Percentiles rank a stretch among this genome's conserved stretches.
Conservation (phyloP, 2,329 filamentous ascomycete genomes). For the Cryphonectria japonica region DNA sequence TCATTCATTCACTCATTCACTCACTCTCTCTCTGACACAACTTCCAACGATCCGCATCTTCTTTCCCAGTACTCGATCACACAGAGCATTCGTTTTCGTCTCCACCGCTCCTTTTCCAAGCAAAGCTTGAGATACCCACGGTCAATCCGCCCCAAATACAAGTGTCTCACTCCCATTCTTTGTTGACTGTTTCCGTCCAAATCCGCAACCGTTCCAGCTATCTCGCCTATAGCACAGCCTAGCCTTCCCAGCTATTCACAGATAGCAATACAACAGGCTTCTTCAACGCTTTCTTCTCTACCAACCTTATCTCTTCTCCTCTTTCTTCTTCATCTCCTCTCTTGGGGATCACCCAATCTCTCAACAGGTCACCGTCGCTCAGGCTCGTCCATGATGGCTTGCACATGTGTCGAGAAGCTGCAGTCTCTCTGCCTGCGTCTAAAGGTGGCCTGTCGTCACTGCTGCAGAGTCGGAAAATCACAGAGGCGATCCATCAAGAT, state of each 20-base stretch:
- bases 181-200: neutral
- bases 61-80: neutral
- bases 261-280: neutral
- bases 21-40: neutral
- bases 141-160: neutral
- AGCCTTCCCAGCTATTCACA: neutral
- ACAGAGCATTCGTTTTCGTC: neutral
- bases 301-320: neutral
- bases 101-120: neutral
- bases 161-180: constrained; percentile 15
- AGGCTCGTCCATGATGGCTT: constrained; percentile 12
- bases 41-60: neutral
- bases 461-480: constrained; percentile 43
- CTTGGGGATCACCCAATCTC: neutral
- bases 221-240: constrained; percentile 7
- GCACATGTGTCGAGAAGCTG: constrained; percentile 13
- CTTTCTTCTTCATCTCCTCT: neutral
- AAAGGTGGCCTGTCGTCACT: constrained; percentile 33
- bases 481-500: constrained; percentile 50
- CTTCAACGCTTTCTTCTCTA: neutral
- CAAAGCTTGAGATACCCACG: neutral
- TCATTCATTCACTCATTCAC: neutral
- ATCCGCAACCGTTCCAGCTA: constrained; percentile 16
- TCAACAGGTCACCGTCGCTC: neutral
- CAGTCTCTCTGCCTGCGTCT: constrained; percentile 21